Evolutionary conservation across 2,329 filamentous ascomycete genomes (phyloP), one percentile per base, ranked within the genome.

Genomic region (Colletotrichum scovillei): DNA sequence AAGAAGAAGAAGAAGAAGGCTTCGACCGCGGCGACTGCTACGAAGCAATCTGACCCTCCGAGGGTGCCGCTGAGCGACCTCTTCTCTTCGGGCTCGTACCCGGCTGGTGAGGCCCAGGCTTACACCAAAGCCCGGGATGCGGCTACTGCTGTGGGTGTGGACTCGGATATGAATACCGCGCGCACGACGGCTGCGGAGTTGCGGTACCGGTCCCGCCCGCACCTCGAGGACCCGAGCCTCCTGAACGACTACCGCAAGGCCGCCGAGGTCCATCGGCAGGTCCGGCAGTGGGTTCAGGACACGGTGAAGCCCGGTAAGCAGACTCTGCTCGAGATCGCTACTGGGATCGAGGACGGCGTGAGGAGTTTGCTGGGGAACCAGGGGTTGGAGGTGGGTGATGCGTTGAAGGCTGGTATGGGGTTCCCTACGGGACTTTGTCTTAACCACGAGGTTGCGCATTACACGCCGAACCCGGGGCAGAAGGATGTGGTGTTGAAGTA

Each of bases 211-310:
- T 69, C 68, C 2, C 76, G 77, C 9, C 59, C 72, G 24, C 77
- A 80, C 2, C 66, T 80, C 1, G 79, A 82, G 16, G 79, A 83
- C 32, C 62, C 63, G 2, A 92, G 95, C 75, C 95, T 94, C 85
- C 84, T 97, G 65, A 87, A 89, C 74, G 94, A 97, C 79, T 97
- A 95, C 82, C 92, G 95, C 74, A 90, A 95, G 78, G 94, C 91
- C 59, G 94, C 94, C n/a, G 94, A 97, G 84, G 90, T 94, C n/a
- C 95, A 97, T 82, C 91, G 95, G 69, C 93, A 97, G 81, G 94
- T 97, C 70, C 92, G 95, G 63, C 92, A 95, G 82, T 95, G 93
- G 89, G 94, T 93, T 4, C 92, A 94, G 83, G 92, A 92, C 81
- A 92, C 88, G 79, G 94, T 97, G 80, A 93, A 93, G 86, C 95